Base-by-base conservation (phyloP, 192 early-diverging fungal species). In the Mortierella hygrophila region DNA sequence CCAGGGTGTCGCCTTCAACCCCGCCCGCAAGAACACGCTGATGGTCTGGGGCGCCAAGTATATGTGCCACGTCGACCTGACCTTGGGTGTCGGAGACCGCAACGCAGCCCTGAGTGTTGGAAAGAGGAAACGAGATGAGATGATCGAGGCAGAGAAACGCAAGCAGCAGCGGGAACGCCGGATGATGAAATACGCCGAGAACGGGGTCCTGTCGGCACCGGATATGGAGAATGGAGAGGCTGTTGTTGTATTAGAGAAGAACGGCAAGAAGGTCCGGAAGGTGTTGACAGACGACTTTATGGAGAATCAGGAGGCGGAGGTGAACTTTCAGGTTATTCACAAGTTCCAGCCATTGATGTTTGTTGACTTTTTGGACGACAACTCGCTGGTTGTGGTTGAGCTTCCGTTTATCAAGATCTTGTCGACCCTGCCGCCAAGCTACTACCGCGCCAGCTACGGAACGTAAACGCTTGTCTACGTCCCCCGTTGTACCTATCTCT, bases 361-460 rank as follows among this genome's bases (percentile, higher is more conserved):
- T 80, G 91, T 94, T 74, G 94, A 93, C 70, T 97, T 95, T 84
- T 42, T 97, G 23, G 93, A 89, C 65, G 83, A 83, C 26, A 90
- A 93, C 85, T 93, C 96, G 57, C 89, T 98, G 89, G 93, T 98
- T 0, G 94, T 96, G 37, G 93, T 98, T 20, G 98, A 99, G 90
- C 90, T 97, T 79, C 97, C 98, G 10, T 94, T 95, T 88, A 89
- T 95, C 75, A 92, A 93, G 49, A 94, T 99, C 44, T 80, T 96
- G 68, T 92, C 93, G 77, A 92, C 91, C 16, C 79, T 99, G 74
- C 97, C 97, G 46, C 91, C 93, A 29, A 95, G 93, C 13, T 98
- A 93, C 89, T 94, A 95, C 85, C 94, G 94, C 83, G 92, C 96
- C 81, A 93, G 94, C 88, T 99, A 95, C 88, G 97, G 97, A 75